These are phyloP conservation scores for Ascochyta rabiei DNA, from an alignment of 2,329 filamentous ascomycete species.

Conservation along the genomic window DNA sequence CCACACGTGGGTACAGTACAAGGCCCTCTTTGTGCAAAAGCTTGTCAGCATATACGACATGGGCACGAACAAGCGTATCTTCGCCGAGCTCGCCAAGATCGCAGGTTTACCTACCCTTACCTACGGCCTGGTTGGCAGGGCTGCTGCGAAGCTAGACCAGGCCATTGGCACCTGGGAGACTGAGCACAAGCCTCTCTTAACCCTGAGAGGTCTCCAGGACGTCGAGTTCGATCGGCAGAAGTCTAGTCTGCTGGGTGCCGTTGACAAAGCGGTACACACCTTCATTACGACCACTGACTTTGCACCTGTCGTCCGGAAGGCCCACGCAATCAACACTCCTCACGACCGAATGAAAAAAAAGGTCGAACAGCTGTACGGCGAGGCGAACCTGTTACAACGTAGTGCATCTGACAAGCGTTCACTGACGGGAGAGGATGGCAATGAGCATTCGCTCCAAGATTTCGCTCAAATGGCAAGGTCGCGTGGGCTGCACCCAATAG, in stretches of 20 bases:
- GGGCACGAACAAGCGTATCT: not conserved
- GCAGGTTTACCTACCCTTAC: not conserved
- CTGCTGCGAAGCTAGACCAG: not conserved
- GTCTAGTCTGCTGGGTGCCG: not conserved
- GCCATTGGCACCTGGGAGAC: not conserved
- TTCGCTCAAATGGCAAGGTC: no score
- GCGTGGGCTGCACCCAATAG: no score
- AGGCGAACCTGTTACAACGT: not conserved
- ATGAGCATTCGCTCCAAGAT: no score
- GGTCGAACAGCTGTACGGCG: not conserved
- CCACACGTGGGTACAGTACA: not conserved
- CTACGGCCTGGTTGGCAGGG: not conserved
- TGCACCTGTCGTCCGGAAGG: not conserved
- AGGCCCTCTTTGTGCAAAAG: not conserved
- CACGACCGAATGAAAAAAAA: not conserved
- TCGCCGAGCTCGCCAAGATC: not conserved
- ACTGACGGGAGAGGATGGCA: no score
- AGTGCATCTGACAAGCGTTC: no score
- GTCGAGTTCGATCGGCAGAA: not conserved
- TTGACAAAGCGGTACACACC: not conserved
- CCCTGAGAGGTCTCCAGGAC: not conserved
- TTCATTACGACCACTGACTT: not conserved
- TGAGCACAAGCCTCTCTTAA: not conserved
- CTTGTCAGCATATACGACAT: not conserved
- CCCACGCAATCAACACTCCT: not conserved